Base-by-base conservation (phyloP, 352 stramenopile genomes). In the Labyrinthula sp. region DNA sequence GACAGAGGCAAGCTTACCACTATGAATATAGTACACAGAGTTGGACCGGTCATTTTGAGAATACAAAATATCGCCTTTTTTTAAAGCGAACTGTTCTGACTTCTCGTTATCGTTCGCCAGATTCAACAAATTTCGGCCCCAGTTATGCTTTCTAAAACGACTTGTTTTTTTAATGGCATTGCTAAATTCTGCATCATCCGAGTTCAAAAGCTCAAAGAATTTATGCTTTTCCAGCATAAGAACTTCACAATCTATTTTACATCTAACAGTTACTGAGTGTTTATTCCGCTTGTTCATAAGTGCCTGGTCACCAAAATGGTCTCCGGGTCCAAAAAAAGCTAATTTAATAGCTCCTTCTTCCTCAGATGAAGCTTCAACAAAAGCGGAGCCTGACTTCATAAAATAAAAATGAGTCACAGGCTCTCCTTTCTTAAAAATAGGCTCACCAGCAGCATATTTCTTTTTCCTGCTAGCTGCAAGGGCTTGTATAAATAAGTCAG, bases 281-380 rank as follows among this genome's bases (percentile, higher is more conserved):
- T 31, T 20, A 4, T 20, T 15, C 8, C 40, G 15, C 21, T 52
- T 50, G 17, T 55, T 35, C 43, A 52, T 37, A 10, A 52, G 43
- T n/a, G 34, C 45, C 21, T 52, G 43, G 17, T 52, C 43, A 22
- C 43, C 43, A 50, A 52, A 52, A 20, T 52, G 43, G 26, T 52
- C 43, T 3, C 43, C 43, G 4, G 43, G 43, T 12, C 43, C 43
- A 2, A 52, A 22, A 4, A 45, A 35, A 12, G 43, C 43, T 20
- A 52, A 15, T 25, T 35, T 54, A 25, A 52, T 24, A 5, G 36
- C 23, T 4, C 47, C 47, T 7, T 35, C 43, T 5, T 10, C 7
- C 18, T 28, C 30, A 8, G 18, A 30, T 8, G 23, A 17, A 22
- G 33, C 40, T 22, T 52, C 43, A 5, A 52, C 40, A 12, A 15